Evolutionary conservation across 306 rosid genomes (phyloP).

Genomic region (Trifolium repens): DNA sequence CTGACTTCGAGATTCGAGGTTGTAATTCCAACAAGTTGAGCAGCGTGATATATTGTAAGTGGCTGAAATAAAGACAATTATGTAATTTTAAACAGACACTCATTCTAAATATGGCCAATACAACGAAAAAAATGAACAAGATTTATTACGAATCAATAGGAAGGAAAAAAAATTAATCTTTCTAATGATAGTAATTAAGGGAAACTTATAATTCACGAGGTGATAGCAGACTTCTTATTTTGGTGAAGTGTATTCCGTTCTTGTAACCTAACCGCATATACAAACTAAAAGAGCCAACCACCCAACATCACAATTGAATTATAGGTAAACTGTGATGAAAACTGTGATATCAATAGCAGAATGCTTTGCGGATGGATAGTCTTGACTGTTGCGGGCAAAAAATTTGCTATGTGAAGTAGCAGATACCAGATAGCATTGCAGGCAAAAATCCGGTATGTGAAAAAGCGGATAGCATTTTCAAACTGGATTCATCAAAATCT

Average conservation of each 20-base stretch:
- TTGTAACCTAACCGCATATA: not conserved
- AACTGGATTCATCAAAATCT: not conserved
- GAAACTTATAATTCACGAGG: conserved; percentile 17
- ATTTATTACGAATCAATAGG: too few relatives aligned
- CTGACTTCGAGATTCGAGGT: conserved; percentile 51
- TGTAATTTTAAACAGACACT: not conserved
- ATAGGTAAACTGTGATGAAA: conserved; percentile 30
- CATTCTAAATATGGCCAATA: conserved; percentile 8
- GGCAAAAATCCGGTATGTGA: not conserved
- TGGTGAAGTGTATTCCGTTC: conserved; percentile 11
- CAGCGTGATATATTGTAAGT: conserved; percentile 74
- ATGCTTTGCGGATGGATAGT: too few relatives aligned
- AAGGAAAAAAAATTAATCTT: conserved; percentile 2
- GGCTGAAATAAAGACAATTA: conserved; percentile 60
- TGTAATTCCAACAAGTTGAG: conserved; percentile 59
- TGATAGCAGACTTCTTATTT: conserved; percentile 2
- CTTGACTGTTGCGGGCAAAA: too few relatives aligned
- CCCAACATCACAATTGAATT: conserved; percentile 14
- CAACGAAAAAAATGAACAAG: not conserved
- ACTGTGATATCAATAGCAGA: not conserved
- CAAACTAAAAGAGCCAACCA: conserved; percentile 18
- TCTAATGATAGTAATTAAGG: not conserved
- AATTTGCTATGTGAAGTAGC: not conserved
- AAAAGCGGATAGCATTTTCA: not conserved
- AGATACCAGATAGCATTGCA: not conserved